These are phyloP conservation scores for Juncus inflexus DNA, from an alignment of 176 grass and related monocot genomes.

Conservation along the genomic window DNA sequence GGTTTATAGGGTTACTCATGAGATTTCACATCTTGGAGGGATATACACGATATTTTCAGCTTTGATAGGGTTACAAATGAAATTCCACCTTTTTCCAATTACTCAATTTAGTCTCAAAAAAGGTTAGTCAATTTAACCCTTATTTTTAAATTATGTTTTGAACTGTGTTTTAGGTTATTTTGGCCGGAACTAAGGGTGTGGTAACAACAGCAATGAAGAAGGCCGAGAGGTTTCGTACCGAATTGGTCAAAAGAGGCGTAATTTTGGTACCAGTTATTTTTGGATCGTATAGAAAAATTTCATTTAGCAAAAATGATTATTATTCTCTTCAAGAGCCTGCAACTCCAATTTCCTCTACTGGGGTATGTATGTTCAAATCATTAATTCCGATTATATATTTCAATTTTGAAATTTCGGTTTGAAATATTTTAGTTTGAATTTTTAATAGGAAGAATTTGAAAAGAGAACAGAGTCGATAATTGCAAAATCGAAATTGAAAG, in stretches of 20 bases:
- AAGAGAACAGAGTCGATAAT: slow-evolving; percentile 68
- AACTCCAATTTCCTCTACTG: slow-evolving; percentile 10
- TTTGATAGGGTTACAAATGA: no score
- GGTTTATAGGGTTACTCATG: no score
- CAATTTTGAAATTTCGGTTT: slow-evolving; percentile 14
- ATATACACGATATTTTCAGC: no score
- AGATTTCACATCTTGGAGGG: no score
- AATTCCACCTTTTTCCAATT: no score
- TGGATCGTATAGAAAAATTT: slow-evolving; percentile 62
- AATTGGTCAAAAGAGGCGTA: slow-evolving; percentile 72
- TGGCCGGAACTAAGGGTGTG: slow-evolving; percentile 78
- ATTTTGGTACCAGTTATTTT: slow-evolving; percentile 91
- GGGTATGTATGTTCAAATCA: slow-evolving; percentile 31
- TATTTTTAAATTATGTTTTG: slow-evolving; percentile 29
- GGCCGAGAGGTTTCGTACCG: slow-evolving; percentile 76
- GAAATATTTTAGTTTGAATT: slow-evolving; percentile 22
- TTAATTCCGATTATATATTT: neutral
- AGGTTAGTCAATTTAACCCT: no score
- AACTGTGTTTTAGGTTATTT: slow-evolving; percentile 78
- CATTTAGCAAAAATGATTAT: slow-evolving; percentile 51
- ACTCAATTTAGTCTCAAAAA: no score
- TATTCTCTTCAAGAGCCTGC: slow-evolving; percentile 22
- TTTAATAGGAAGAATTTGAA: slow-evolving; percentile 74
- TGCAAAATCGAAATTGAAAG: slow-evolving; percentile 65
- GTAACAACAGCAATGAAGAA: slow-evolving; percentile 68